These are phyloP conservation scores for Neurospora sp. DNA, from an alignment of 495 filamentous ascomycete genomes.

Conservation along the genomic window DNA sequence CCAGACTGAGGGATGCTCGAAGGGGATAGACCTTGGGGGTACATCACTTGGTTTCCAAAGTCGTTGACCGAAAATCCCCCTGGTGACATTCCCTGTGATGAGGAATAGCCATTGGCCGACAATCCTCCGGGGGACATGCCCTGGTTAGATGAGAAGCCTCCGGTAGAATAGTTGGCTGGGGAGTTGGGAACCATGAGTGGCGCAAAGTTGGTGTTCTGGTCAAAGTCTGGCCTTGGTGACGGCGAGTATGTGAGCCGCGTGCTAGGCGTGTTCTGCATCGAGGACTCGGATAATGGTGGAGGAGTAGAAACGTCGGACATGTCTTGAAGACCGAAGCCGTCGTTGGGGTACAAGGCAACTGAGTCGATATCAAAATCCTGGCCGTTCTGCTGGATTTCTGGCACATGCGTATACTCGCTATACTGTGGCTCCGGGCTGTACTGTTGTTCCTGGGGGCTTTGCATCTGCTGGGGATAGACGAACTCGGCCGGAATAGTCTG, in stretches of 20 bases:
- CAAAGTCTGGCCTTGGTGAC: constrained; percentile 22
- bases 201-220: background rate
- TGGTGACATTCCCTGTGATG: background rate
- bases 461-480: constrained; percentile 13
- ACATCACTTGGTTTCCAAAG: background rate
- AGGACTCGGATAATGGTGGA: constrained; percentile 31
- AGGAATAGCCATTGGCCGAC: background rate
- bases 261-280: constrained; percentile 31
- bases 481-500: background rate
- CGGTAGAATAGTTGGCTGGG: background rate
- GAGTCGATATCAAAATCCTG: background rate
- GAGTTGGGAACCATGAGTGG: background rate
- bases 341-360: background rate
- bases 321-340: background rate
- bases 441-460: constrained; percentile 11
- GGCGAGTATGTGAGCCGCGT: constrained; percentile 31
- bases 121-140: constrained; percentile 8
- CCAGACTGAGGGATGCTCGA: background rate
- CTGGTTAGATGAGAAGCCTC: constrained; percentile 8
- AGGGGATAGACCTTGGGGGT: background rate
- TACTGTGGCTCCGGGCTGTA: constrained; percentile 11
- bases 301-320: constrained; percentile 30
- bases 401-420: constrained; percentile 5
- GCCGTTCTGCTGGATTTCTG: constrained; percentile 13
- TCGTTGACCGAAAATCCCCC: background rate